These are phyloP conservation scores for Rhododendron molle DNA, from an alignment of 148 eudicot species.

Conservation along the genomic window DNA sequence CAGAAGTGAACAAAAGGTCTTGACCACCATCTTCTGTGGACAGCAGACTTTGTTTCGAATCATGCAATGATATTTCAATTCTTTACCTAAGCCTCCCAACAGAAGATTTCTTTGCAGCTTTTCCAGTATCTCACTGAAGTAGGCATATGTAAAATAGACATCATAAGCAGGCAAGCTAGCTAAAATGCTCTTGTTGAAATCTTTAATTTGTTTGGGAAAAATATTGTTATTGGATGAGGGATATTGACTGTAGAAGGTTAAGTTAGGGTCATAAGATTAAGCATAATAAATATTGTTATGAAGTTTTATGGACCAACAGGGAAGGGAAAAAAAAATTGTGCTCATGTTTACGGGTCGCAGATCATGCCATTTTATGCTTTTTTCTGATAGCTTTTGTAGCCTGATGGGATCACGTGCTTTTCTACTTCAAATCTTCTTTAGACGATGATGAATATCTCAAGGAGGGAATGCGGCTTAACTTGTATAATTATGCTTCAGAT, in stretches of 20 bases:
- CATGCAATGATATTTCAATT: neutral
- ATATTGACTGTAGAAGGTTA: neutral
- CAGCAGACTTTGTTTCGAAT: neutral
- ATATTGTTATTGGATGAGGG: neutral
- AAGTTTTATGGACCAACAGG: neutral
- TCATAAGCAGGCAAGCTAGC: neutral
- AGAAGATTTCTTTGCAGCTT: neutral
- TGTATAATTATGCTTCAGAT: constrained; percentile 43
- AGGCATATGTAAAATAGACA: neutral
- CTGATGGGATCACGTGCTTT: neutral
- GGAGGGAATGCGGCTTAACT: neutral
- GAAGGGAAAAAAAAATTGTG: neutral
- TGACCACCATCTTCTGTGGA: neutral
- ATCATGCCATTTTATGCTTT: neutral
- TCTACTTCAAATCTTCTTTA: neutral
- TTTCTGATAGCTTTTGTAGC: neutral
- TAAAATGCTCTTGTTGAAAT: neutral
- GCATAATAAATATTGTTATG: neutral
- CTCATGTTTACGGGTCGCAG: neutral
- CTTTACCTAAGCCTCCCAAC: neutral
- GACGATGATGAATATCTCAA: neutral
- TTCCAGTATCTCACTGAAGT: neutral
- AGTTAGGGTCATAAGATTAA: neutral
- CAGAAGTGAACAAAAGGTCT: neutral
- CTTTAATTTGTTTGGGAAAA: neutral